phyloP scores from a whole-genome alignment of 345 rosid species.

The Alliaria petiolata region DNA sequence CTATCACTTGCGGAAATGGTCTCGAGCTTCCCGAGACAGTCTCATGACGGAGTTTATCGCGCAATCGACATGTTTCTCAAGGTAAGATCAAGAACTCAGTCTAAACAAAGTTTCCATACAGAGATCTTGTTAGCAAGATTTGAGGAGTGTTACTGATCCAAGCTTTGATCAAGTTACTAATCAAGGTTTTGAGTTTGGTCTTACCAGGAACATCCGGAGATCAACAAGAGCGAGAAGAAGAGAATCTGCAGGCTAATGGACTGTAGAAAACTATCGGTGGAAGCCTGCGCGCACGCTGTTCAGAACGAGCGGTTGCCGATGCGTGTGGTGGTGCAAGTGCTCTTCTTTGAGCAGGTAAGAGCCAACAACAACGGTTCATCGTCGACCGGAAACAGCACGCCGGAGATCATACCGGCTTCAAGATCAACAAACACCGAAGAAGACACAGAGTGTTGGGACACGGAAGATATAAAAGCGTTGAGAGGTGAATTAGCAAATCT shows the following conservation, averaged over 20 bases:
- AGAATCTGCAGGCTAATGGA: constrained; percentile 75
- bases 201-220: constrained; percentile 57
- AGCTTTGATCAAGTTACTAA: not conserved
- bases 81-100: constrained; percentile 40
- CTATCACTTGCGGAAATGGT: constrained; percentile 46
- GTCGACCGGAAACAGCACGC: constrained; percentile 51
- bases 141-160: not conserved
- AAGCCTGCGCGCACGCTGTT: constrained; percentile 76
- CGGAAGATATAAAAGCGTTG: constrained; percentile 53
- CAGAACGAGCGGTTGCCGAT: constrained; percentile 85
- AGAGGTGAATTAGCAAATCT: constrained; percentile 62
- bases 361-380: constrained; percentile 42
- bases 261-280: constrained; percentile 71
- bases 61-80: constrained; percentile 74
- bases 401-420: constrained; percentile 51
- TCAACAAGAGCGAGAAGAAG: constrained; percentile 68
- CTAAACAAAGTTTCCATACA: too few species aligned
- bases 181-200: not conserved
- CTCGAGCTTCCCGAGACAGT: constrained; percentile 48
- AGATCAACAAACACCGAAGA: constrained; percentile 77
- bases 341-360: constrained; percentile 83
- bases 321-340: constrained; percentile 86
- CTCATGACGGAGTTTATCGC: constrained; percentile 65
- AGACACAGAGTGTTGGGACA: constrained; percentile 67
- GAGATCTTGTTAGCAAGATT: too few species aligned